Evolutionary conservation across 768 basidiomycete genomes (phyloP), one percentile per base, ranked within the genome.

Genomic region (Xerocomellus intermedius): DNA sequence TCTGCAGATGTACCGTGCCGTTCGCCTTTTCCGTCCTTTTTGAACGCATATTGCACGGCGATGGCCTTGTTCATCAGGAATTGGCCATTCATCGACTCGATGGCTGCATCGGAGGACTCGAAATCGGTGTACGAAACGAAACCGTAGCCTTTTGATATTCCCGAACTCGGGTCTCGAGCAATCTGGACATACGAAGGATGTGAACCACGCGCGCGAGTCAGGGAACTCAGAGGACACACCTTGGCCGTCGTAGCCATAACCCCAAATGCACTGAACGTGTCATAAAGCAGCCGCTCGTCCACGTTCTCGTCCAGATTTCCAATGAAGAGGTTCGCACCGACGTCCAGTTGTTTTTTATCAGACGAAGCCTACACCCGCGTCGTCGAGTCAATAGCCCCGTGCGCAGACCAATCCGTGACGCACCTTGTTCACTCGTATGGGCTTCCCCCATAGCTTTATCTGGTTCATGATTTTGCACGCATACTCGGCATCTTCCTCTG

Each of bases 401-500:
- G 14, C 30, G 38, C 14, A 57, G 26, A 39, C 9, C 26, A 33
- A 33, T 0, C 41, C 8, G 19, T 2, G n/a, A 76, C 86, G 67
- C 60, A 91, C 94, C 87, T 98, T 99, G 81, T 98, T 98, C 60
- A 99, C 96, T 61, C 97, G 82, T 55, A 99, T 97, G 32, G 97
- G 97, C 70, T 98, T 98, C 24, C 97, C 97, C 84, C 91, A 99
- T 50, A 99, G 74, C 74, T 99, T 99, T 70, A 99, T 98, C 80
- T 98, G 96, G 71, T 99, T 99, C 96, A 98, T 98, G 64, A 98
- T 98, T 81, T 98, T 97, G 82, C 96, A 98, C 54, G 94, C 96
- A 73, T 99, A 99, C 74, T 99, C 97, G 58, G 97, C 94, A 75
- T 98, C 97, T 72, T 97, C 95, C 77, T 98, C 95, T 37, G 94